A percentile compares a stretch with the other conserved stretches of the same genome.
phyloP scores from a whole-genome alignment of 2,329 filamentous ascomycete species.

The Atkinsonella texensis region DNA sequence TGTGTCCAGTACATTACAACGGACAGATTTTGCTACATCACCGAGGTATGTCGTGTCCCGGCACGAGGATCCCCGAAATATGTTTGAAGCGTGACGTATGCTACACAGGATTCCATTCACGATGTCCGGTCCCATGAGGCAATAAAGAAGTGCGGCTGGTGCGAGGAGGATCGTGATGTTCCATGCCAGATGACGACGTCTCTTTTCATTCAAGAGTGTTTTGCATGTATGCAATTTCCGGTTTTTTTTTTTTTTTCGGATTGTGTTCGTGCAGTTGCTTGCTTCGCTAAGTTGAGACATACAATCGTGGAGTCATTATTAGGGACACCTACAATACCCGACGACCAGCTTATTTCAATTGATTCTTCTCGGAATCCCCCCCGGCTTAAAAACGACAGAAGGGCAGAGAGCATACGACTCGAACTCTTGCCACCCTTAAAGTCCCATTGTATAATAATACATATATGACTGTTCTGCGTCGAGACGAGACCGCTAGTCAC shows the following conservation, averaged over 20 bases:
- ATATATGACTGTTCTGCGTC: neutral
- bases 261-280: neutral
- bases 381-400: neutral
- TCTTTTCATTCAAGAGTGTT: no score
- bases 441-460: neutral
- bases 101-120: slow-evolving; percentile 3
- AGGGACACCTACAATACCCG: no score
- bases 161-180: neutral
- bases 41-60: neutral
- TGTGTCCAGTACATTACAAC: neutral
- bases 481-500: no score
- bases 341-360: no score
- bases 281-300: no score
- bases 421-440: neutral
- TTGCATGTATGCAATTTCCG: neutral
- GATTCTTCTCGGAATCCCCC: no score
- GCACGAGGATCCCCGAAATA: neutral
- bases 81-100: neutral
- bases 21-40: neutral
- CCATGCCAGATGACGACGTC: slow-evolving; percentile 2
- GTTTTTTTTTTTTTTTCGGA: neutral
- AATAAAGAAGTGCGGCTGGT: neutral
- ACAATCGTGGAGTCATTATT: no score
- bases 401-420: neutral
- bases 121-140: neutral